Base-by-base conservation (phyloP, 1,284 basidiomycete genomes). In the Puccinia coronata region DNA sequence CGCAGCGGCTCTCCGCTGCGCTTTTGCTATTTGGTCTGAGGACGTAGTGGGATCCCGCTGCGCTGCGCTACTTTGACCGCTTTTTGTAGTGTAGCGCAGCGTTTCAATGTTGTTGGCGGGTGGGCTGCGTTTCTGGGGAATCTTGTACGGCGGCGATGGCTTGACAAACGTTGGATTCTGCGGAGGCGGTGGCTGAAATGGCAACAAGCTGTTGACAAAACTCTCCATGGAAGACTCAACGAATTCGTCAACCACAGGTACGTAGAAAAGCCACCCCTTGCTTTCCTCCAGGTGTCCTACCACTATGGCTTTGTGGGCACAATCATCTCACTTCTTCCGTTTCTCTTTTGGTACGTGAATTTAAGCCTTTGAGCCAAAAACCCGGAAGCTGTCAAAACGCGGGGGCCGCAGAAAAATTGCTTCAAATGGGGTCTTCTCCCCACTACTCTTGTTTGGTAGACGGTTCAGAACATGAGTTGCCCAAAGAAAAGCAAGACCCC, bases 51-150 rank as follows among this genome's bases (percentile, higher is more conserved):
- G n/a, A n/a, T n/a, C n/a, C n/a, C n/a, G n/a, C n/a, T n/a, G n/a
- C n/a, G n/a, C n/a, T n/a, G n/a, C n/a, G n/a, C n/a, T n/a, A n/a
- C n/a, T n/a, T n/a, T n/a, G n/a, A n/a, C n/a, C n/a, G n/a, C n/a
- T n/a, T n/a, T n/a, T n/a, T n/a, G n/a, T n/a, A n/a, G n/a, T n/a
- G n/a, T n/a, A n/a, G n/a, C n/a, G n/a, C n/a, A n/a, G n/a, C n/a
- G n/a, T n/a, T n/a, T n/a, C 23, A 53, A 12, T 53, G 49, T 23
- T 53, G 51, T 73, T 73, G 43, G n/a, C n/a, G n/a, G n/a, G n/a
- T n/a, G 6, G 28, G 5, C 9, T 57, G 23, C 9, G 55, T 57
- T 57, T 8, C 23, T 23, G 28, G n/a, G n/a, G n/a, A n/a, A n/a
- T n/a, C n/a, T n/a, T n/a, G n/a, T n/a, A n/a, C n/a, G n/a, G n/a